Percentiles rank a stretch among this genome's conserved stretches.
These are phyloP conservation scores for Thalassiosira livingstoniorum DNA, from an alignment of 352 stramenopile genomes.

Conservation along the genomic window DNA sequence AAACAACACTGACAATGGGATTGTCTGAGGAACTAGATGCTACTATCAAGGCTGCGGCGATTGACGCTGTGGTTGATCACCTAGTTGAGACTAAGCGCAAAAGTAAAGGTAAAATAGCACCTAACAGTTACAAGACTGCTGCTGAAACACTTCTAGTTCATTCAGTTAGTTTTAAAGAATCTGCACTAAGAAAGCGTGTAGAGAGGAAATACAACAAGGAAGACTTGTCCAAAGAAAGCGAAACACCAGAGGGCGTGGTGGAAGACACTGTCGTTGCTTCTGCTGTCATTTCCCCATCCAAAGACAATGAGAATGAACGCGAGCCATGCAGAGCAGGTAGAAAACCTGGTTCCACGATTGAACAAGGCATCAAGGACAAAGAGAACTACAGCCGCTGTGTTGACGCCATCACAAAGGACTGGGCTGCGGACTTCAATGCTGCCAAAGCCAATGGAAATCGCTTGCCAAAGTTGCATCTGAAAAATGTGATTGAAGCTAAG, in stretches of 20 bases:
- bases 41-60: no score
- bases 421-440: not conserved
- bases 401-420: not conserved
- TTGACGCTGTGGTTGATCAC: not conserved
- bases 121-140: not conserved
- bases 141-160: not conserved
- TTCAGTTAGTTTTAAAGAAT: not conserved
- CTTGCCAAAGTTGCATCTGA: not conserved
- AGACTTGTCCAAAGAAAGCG: no score
- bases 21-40: no score
- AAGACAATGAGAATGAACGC: not conserved
- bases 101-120: not conserved
- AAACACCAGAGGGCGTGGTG: not conserved
- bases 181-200: not conserved
- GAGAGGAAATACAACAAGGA: not conserved
- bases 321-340: not conserved
- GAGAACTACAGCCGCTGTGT: not conserved
- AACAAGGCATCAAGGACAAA: not conserved
- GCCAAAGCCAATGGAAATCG: not conserved
- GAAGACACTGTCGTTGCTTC: not conserved
- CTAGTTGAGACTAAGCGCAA: not conserved
- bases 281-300: not conserved
- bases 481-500: conserved; percentile 1
- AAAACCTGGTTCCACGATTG: not conserved
- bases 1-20: no score